Conservation (phyloP, 495 filamentous ascomycete genomes). For the Podospora sp. region DNA sequence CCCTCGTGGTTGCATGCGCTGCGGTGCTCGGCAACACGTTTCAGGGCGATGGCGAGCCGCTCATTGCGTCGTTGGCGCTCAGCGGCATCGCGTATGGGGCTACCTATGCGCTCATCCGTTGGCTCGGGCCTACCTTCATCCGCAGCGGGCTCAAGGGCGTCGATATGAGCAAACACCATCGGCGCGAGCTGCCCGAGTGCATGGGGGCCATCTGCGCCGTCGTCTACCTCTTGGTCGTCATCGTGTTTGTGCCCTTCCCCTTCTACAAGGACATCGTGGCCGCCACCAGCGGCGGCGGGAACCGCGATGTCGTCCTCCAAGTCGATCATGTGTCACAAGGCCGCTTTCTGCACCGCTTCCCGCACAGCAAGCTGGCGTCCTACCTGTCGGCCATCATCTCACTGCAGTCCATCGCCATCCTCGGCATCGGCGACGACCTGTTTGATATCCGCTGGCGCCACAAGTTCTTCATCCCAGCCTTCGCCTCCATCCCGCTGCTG, state of each 20-base stretch:
- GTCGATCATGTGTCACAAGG: conserved; percentile 71
- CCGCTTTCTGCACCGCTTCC: conserved; percentile 84
- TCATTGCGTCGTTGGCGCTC: conserved; percentile 85
- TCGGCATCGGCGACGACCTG: conserved; percentile 93
- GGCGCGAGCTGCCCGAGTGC: conserved; percentile 80
- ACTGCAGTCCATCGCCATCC: conserved; percentile 82
- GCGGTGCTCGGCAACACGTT: conserved; percentile 81
- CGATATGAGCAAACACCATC: conserved; percentile 79
- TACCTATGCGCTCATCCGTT: conserved; percentile 82
- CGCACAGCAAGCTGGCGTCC: conserved; percentile 93
- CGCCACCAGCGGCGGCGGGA: conserved; percentile 92
- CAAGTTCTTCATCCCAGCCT: conserved; percentile 95
- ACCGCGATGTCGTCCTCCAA: conserved; percentile 77
- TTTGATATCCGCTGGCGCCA: conserved; percentile 99
- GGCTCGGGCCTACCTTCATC: conserved; percentile 92
- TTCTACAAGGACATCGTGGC: conserved; percentile 98
- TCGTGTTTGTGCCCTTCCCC: conserved; percentile 91
- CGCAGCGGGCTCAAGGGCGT: conserved; percentile 86
- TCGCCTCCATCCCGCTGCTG: conserved; percentile 90
- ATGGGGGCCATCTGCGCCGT: conserved; percentile 97
- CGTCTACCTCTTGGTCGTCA: conserved; percentile 83
- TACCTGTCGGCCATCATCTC: conserved; percentile 94
- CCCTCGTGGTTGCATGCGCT: conserved; percentile 68
- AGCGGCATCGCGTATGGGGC: conserved; percentile 80
- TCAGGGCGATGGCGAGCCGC: conserved; percentile 77